Base-by-base conservation (phyloP, 2,329 filamentous ascomycete genomes). In the Xylaria sp. region DNA sequence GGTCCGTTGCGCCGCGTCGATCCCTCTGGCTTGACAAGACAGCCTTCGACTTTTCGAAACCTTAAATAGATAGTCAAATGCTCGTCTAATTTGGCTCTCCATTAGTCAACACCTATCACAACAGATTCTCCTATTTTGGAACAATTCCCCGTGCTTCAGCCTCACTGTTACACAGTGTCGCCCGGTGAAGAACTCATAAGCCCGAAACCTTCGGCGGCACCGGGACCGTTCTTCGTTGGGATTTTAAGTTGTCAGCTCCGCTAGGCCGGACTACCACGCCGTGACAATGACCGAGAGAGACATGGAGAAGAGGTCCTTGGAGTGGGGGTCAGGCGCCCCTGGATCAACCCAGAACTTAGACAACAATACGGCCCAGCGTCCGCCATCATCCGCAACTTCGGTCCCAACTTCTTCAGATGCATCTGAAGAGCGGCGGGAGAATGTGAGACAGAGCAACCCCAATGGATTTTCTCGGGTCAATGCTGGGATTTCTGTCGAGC, bases 401-500 rank as follows among this genome's bases (percentile, higher is more conserved):
- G 63, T 69, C 27, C 63, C 72, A 2, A 69, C 65, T 15, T 66
- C 66, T 54, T 68, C 69, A 31, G 45, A 70, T 56, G 20, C 73
- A 76, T 63, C 68, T 17, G 81, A 83, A 67, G 77, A 83, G 51
- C 74, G 79, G 68, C 75, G 77, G 31, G 81, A 84, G 63, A 75
- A 79, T 58, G 80, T 77, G 5, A 78, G 81, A 25, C 81, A 80
- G 57, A 79, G 76, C 66, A 86, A 86, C 70, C 84, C 84, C 53
- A 79, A 82, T 72, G 84, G 84, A 39, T 81, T 82, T 60, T 79
- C 81, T 5, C 75, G 74, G n/a, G 73, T 77, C 27, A 70, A 77
- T 55, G 73, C 75, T 2, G 87, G 88, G 25, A 84, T 94, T 36
- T 88, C 90, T 9, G 85, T 94, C 58, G 82, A 87, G 65, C 85